Evolutionary conservation across 1,139 yeast species (phyloP).

Genomic region (Blastobotrys elegans): DNA sequence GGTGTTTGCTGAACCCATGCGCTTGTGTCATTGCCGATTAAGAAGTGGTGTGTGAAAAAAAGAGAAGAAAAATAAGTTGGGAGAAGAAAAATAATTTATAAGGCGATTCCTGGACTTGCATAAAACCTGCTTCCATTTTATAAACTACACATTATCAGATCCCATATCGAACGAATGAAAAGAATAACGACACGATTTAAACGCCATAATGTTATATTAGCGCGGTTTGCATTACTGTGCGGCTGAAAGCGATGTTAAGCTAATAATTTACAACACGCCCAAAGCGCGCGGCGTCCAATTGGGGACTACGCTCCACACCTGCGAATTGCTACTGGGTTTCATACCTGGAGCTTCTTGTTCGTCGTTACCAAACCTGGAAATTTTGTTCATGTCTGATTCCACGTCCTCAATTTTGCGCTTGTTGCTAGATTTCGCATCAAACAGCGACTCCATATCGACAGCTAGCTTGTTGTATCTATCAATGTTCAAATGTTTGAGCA

Average conservation of each 20-base stretch:
- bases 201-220: too few species aligned
- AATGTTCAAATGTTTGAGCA: slow-evolving; percentile 10
- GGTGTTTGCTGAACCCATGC: slow-evolving; percentile 8
- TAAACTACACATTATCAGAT: too few species aligned
- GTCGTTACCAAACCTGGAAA: not conserved
- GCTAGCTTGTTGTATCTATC: slow-evolving; percentile 4
- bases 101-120: too few species aligned
- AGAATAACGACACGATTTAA: too few species aligned
- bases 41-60: not conserved
- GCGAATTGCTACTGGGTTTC: not conserved
- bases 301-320: slow-evolving; percentile 9
- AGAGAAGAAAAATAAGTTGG: not conserved
- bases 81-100: too few species aligned
- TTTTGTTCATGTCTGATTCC: slow-evolving; percentile 1
- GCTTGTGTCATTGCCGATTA: slow-evolving; percentile 7
- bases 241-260: too few species aligned
- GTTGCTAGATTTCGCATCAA: not conserved
- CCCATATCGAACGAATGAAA: too few species aligned
- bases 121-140: too few species aligned
- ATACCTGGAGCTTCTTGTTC: not conserved
- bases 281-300: slow-evolving; percentile 26
- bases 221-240: too few species aligned
- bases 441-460: slow-evolving; percentile 15
- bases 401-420: slow-evolving; percentile 15
- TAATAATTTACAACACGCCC: slow-evolving; percentile 21